Evolutionary conservation across 108 stramenopile species (phyloP).

Genomic region (Ochromonas danica): DNA sequence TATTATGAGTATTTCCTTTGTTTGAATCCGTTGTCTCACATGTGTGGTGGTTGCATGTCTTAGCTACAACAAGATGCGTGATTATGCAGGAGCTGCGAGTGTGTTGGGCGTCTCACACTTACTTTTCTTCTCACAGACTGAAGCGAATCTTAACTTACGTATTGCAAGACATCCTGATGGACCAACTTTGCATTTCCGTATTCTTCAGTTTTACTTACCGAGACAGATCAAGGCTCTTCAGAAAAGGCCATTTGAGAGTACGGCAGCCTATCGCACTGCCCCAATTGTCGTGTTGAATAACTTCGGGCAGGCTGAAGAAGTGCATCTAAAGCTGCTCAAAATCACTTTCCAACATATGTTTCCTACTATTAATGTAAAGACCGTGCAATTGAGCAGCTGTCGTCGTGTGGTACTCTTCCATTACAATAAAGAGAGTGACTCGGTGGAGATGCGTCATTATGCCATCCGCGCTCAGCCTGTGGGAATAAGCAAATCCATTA

Average conservation of each 20-base stretch:
- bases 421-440: conserved; percentile 61
- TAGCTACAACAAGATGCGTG: conserved; percentile 48
- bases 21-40: no score
- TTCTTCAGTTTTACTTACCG: conserved; percentile 75
- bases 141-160: conserved; percentile 68
- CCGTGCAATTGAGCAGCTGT: conserved; percentile 83
- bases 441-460: conserved; percentile 90
- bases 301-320: conserved; percentile 76
- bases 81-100: conserved; percentile 65
- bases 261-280: conserved; percentile 59
- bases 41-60: no score
- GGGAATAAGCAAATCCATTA: conserved; percentile 83
- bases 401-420: conserved; percentile 90
- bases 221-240: conserved; percentile 74
- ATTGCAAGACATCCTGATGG: conserved; percentile 85
- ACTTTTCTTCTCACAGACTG: conserved; percentile 80
- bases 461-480: conserved; percentile 92
- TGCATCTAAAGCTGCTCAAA: conserved; percentile 90
- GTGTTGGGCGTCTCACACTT: conserved; percentile 90
- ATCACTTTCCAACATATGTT: conserved; percentile 99
- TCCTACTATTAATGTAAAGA: conserved; percentile 91
- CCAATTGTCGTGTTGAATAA: conserved; percentile 97
- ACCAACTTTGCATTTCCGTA: conserved; percentile 88
- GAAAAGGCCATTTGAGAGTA: conserved; percentile 72
- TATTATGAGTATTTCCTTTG: neutral